Evolutionary conservation across 2,329 filamentous ascomycete genomes (phyloP).

Genomic region (Pseudocercospora musae): DNA sequence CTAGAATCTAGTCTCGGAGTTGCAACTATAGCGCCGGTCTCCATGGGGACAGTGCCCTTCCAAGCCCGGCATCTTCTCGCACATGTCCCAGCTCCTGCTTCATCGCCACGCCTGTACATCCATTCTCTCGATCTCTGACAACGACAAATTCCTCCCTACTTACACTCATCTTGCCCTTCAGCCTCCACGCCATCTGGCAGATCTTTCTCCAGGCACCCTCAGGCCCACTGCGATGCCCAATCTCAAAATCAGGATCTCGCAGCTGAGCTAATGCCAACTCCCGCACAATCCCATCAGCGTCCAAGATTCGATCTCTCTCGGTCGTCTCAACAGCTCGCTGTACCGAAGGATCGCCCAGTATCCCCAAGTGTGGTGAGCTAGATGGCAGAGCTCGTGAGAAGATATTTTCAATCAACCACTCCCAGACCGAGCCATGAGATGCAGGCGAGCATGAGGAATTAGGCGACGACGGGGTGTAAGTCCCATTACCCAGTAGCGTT

Average conservation of each 20-base stretch:
- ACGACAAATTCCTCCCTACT: background rate
- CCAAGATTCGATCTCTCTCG: background rate
- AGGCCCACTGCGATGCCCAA: background rate
- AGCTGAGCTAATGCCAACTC: background rate
- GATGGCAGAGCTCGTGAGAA: background rate
- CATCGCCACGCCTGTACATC: background rate
- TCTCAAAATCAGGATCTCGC: background rate
- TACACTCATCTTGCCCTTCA: background rate
- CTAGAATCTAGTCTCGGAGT: no score
- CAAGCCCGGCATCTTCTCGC: no score
- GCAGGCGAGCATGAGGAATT: background rate
- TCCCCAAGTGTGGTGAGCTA: background rate
- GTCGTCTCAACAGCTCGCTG: background rate
- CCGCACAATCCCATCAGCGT: background rate
- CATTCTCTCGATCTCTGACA: background rate
- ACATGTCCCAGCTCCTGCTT: background rate
- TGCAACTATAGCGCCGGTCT: no score
- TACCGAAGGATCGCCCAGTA: background rate
- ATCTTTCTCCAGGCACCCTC: background rate
- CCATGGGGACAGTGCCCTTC: no score
- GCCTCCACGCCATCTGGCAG: background rate
- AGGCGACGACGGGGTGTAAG: background rate
- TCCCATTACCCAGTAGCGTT: background rate
- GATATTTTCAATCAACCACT: background rate
- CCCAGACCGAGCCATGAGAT: background rate